phyloP scores from a whole-genome alignment of 257 asterid species.

The Salvia hispanica region DNA sequence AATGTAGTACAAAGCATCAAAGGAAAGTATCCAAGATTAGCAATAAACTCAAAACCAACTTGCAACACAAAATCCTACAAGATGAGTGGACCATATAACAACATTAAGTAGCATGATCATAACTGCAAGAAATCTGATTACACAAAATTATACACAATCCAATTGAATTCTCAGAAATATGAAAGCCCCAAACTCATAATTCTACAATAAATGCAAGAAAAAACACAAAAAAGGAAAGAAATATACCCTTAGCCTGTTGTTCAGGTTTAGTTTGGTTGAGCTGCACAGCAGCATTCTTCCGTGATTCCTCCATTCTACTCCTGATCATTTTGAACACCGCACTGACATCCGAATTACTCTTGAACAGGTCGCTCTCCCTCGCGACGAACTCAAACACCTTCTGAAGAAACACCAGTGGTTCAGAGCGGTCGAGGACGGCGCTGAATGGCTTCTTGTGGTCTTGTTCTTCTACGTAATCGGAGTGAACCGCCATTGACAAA shows the following conservation, averaged over 20 bases:
- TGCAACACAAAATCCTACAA: no score
- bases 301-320: conserved; percentile 43
- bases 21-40: no score
- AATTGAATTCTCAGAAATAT: not conserved
- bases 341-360: conserved; percentile 73
- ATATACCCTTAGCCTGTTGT: conserved; percentile 44
- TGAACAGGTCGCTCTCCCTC: conserved; percentile 71
- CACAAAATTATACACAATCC: not conserved
- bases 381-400: conserved; percentile 66
- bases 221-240: not conserved
- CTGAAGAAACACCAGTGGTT: conserved; percentile 71
- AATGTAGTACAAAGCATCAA: no score
- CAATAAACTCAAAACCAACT: no score
- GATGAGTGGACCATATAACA: no score
- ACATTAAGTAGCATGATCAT: not conserved
- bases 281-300: conserved; percentile 18
- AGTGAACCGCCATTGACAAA: no score
- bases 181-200: no score
- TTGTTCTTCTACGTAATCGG: no score
- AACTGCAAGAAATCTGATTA: not conserved
- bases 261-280: conserved; percentile 31
- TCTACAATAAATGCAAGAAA: not conserved
- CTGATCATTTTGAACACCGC: conserved; percentile 75
- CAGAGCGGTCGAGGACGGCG: conserved; percentile 59
- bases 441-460: conserved; percentile 39